Evolutionary conservation across 768 basidiomycete species (phyloP), one percentile per base, ranked within the genome.

Genomic region (Chalciporus pseudorubinellus): DNA sequence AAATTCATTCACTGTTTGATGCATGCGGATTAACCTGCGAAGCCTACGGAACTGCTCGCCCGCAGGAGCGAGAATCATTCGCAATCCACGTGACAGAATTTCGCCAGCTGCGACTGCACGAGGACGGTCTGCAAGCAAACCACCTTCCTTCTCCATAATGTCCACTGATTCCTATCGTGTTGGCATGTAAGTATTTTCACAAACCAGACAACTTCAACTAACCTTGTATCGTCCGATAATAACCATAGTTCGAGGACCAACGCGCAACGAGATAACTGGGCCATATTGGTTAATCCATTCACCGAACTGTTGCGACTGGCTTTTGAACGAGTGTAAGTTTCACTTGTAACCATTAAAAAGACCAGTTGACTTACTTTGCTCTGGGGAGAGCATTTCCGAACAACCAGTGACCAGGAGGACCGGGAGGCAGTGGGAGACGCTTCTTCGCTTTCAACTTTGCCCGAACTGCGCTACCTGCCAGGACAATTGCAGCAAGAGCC

Each of bases 61-160:
- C 3, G 77, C 77, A 0, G 77, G 76, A 3, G 78, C 80, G 8
- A 84, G 70, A 44, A 85, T 60, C 52, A 80, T 72, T 0, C 83
- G 68, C 72, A 85, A 78, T 0, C 82, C 83, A 3, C 81, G 78
- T 0, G 78, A 80, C 4, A 84, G 58, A 0, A 80, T 78, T 52
- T 84, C 82, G 6, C 83, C 83, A 0, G 78, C 83, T 1, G 83
- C 75, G 39, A 85, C 80, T 12, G 71, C 72, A 3, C 69, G 64
- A 19, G 83, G 83, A 44, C 83, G 70, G 57, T 84, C 83, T 1
- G 75, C 77, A n/a, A 80, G 65, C 4, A 71, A 55, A 4, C 78
- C 76, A n/a, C 83, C 83, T 56, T 84, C 80, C 46, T 79, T 80
- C 59, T 85, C 83, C 82, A 85, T 80, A 50, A 85, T 78, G 19